Percentiles rank a stretch among this genome's conserved stretches.
Evolutionary conservation across 2,329 filamentous ascomycete genomes (phyloP).

Genomic region (Neopestalotiopsis sp.): DNA sequence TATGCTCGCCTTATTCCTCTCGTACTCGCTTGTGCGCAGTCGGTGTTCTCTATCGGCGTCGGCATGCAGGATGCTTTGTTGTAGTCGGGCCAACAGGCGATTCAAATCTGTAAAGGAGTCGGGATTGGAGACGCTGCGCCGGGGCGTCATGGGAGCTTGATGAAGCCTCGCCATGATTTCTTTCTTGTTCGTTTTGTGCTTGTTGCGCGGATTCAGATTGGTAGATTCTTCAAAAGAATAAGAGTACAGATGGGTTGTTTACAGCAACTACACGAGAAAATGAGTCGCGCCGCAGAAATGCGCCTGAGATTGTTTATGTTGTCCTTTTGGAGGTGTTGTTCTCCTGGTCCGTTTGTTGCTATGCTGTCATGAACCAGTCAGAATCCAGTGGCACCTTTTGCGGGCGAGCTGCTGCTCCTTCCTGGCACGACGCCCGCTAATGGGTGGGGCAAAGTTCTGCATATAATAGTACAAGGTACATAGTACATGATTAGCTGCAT

Average conservation of each 20-base stretch:
- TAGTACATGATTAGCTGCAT: too few relatives aligned
- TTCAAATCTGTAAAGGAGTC: slow-evolving; percentile 60
- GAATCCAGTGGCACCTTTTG: background rate
- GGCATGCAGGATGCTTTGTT: slow-evolving; percentile 67
- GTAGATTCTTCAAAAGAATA: background rate
- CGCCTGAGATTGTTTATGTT: background rate
- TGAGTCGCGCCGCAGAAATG: background rate
- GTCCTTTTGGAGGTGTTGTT: background rate
- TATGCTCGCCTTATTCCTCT: slow-evolving; percentile 64
- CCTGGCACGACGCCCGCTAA: too few relatives aligned
- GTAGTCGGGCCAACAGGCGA: slow-evolving; percentile 69
- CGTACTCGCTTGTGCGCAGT: slow-evolving; percentile 67
- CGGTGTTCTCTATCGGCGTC: slow-evolving; percentile 63
- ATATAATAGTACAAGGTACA: too few relatives aligned
- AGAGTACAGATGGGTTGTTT: too few relatives aligned
- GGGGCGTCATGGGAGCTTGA: slow-evolving; percentile 35
- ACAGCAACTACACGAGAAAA: too few relatives aligned
- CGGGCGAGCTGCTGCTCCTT: too few relatives aligned
- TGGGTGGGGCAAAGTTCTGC: too few relatives aligned
- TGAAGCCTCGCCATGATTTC: slow-evolving; percentile 36
- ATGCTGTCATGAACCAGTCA: background rate
- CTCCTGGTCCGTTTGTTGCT: background rate
- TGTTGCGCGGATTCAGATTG: background rate
- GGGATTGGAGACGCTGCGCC: slow-evolving; percentile 32
- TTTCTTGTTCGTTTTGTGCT: background rate